Percentiles rank a stretch among this genome's conserved stretches.
Conservation (phyloP, 1,139 yeast genomes). For the Geotrichum cucujoidarum region DNA sequence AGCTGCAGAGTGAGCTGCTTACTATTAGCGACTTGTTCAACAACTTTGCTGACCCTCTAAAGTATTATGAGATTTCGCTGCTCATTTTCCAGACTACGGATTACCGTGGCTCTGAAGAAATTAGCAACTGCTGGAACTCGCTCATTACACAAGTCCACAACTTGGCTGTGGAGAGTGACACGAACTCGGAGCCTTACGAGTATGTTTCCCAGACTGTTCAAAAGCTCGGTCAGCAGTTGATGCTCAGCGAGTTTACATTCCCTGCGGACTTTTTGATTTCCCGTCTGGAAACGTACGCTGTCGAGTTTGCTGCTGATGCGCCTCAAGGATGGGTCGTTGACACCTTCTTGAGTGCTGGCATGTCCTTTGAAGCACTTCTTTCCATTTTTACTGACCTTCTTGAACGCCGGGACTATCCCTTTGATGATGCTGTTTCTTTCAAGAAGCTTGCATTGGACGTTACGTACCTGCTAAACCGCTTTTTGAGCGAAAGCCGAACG, state of each 20-base stretch:
- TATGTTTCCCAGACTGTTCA: conserved; percentile 40
- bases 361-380: conserved; percentile 64
- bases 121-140: conserved; percentile 38
- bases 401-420: conserved; percentile 44
- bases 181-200: conserved; percentile 32
- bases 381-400: conserved; percentile 62
- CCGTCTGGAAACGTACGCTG: conserved; percentile 41
- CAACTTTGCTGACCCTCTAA: conserved; percentile 80
- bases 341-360: conserved; percentile 71
- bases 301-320: conserved; percentile 40
- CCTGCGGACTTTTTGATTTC: conserved; percentile 72
- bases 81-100: conserved; percentile 79
- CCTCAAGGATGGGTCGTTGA: conserved; percentile 57
- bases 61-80: conserved; percentile 78
- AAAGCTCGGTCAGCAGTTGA: conserved; percentile 46
- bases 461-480: conserved; percentile 28
- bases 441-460: conserved; percentile 30
- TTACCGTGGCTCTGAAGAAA: conserved; percentile 39
- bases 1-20: conserved; percentile 60
- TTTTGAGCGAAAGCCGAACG: conserved; percentile 20
- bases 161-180: conserved; percentile 33
- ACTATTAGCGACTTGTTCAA: conserved; percentile 78
- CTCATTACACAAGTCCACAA: conserved; percentile 30
- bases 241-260: conserved; percentile 67
- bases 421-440: conserved; percentile 28